phyloP scores from a whole-genome alignment of 2,329 filamentous ascomycete genomes.

The Myriosclerotinia curreyana region DNA sequence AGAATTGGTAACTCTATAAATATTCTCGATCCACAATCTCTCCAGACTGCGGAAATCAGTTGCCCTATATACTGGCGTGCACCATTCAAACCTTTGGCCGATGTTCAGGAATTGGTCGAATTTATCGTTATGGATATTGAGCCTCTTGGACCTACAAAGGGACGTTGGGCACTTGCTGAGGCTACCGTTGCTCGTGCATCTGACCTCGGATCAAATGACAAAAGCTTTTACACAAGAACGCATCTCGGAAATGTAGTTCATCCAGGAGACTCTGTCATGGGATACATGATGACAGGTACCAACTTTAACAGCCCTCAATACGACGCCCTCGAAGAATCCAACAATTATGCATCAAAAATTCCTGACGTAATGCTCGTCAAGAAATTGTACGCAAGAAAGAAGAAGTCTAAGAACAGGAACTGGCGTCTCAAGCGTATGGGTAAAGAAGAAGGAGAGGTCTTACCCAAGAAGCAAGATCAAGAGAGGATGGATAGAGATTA shows the following conservation, averaged over 20 bases:
- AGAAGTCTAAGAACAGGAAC: conserved; percentile 78
- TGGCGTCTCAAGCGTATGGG: conserved; percentile 96
- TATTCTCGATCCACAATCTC: conserved; percentile 82
- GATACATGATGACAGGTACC: conserved; percentile 84
- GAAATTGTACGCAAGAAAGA: conserved; percentile 88
- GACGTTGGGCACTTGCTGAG: conserved; percentile 81
- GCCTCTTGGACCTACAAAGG: conserved; percentile 68
- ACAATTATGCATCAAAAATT: conserved; percentile 72
- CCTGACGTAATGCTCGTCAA: conserved; percentile 94
- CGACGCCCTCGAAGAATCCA: conserved; percentile 75
- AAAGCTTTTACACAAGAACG: conserved; percentile 83
- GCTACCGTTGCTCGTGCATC: conserved; percentile 82
- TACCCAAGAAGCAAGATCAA: conserved; percentile 83
- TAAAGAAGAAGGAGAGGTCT: conserved; percentile 81
- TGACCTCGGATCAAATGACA: conserved; percentile 83
- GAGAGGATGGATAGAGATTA: conserved; percentile 89
- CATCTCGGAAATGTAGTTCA: conserved; percentile 84
- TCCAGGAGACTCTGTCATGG: conserved; percentile 87
- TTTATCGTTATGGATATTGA: conserved; percentile 97
- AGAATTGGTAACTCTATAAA: conserved; percentile 87
- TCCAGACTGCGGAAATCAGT: conserved; percentile 85
- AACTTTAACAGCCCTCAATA: conserved; percentile 91
- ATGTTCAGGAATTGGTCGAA: conserved; percentile 81
- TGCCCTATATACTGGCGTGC: conserved; percentile 84
- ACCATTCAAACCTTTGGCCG: conserved; percentile 80